Evolutionary conservation across 2,329 filamentous ascomycete genomes (phyloP).

Genomic region (Scedosporium aurantiacum): DNA sequence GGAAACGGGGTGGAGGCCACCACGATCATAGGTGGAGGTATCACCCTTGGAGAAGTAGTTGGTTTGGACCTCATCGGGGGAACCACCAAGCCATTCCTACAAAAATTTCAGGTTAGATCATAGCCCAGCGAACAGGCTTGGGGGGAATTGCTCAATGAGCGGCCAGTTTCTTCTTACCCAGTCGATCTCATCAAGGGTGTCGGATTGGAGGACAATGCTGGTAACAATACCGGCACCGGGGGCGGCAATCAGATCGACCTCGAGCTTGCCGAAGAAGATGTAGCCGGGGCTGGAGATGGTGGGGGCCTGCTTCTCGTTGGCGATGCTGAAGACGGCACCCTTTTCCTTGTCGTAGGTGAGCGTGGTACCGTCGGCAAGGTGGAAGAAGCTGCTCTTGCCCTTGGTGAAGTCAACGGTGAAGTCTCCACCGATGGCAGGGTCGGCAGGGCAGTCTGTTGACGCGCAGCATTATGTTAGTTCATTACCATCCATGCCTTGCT

Average conservation of each 20-base stretch:
- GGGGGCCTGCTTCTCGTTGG: slow-evolving; percentile 51
- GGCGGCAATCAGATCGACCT: slow-evolving; percentile 67
- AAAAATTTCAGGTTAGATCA: too few species aligned
- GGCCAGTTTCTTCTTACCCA: slow-evolving; percentile 59
- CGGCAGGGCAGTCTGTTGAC: slow-evolving; percentile 50
- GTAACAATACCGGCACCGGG: slow-evolving; percentile 80
- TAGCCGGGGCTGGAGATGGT: slow-evolving; percentile 73
- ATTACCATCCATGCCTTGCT: neutral
- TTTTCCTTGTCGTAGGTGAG: slow-evolving; percentile 32
- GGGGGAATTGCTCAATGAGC: too few species aligned
- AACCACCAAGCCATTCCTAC: slow-evolving; percentile 48
- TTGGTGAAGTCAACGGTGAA: slow-evolving; percentile 63
- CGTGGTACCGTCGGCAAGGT: slow-evolving; percentile 32
- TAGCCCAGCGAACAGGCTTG: too few species aligned
- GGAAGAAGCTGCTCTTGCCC: slow-evolving; percentile 50
- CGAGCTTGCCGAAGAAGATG: slow-evolving; percentile 91
- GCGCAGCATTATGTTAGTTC: slow-evolving; percentile 1
- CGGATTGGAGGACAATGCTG: slow-evolving; percentile 79
- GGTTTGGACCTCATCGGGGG: slow-evolving; percentile 64
- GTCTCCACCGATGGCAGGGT: slow-evolving; percentile 63
- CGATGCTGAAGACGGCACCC: slow-evolving; percentile 56
- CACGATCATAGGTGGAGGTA: slow-evolving; percentile 53
- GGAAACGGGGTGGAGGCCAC: slow-evolving; percentile 41
- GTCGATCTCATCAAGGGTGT: slow-evolving; percentile 85
- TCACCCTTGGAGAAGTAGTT: slow-evolving; percentile 78